Base-by-base conservation (phyloP, 495 filamentous ascomycete genomes). In the Lasiosphaeria ovina region DNA sequence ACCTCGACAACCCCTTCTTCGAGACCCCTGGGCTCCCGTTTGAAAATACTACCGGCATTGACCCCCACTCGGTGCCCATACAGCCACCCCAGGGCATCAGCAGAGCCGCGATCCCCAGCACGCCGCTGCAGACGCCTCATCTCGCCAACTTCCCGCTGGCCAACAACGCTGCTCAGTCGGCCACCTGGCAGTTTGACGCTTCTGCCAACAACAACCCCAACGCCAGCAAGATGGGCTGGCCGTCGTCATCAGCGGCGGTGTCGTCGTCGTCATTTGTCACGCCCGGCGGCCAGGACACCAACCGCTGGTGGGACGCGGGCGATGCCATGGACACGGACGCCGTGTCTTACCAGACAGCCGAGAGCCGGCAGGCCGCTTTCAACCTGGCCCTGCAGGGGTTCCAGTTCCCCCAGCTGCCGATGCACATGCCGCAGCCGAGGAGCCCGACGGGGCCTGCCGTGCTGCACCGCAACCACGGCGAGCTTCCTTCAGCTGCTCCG, bases 1-100 rank as follows among this genome's bases (percentile, higher is more conserved):
- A 70, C 34, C 58, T 78, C 9, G 74, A 77, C 3, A 73, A 78
- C 50, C 73, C 73, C 6, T 79, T 79, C 56, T 44, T 62, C 48
- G 56, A 66, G 33, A 48, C 67, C 33, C 3, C 8, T 14, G 49
- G n/a, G 6, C 35, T 62, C 32, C 44, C 24, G 24, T 24, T 24
- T 24, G 24, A 0, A 24, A 24, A 24, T 24, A 24, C 24, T 24
- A 24, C 24, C 24, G 24, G 24, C 24, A 24, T 24, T 24, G 24
- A 24, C 24, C 24, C 24, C 24, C 24, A 24, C 24, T 24, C 24
- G 24, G 2, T 24, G 24, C 24, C 24, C 24, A 24, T 24, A 24
- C 36, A 55, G 9, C 16, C 54, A 35, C 11, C 49, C 16, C 35
- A 72, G 59, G 55, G 56, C 55, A 51, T 36, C 38, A 44, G 53